Conservation (phyloP, 805 yeast species). For the Pichia manshurica region DNA sequence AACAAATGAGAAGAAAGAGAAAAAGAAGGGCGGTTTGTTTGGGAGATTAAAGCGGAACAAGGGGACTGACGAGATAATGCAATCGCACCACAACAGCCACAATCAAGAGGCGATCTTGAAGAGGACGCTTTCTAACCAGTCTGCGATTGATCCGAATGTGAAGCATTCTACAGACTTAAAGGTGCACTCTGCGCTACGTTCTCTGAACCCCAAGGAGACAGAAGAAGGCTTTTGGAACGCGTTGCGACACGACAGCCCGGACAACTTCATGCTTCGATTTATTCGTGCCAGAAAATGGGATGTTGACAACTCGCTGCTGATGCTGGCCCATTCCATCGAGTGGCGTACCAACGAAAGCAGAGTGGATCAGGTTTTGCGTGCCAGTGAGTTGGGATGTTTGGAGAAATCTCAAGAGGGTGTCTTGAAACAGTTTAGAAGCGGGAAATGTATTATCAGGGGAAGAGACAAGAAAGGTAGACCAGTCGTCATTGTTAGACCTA, state of each 20-base stretch:
- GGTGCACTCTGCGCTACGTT: slow-evolving; percentile 46
- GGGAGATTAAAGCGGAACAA: slow-evolving; percentile 27
- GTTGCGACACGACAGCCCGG: slow-evolving; percentile 75
- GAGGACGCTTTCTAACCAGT: slow-evolving; percentile 20
- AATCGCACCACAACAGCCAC: not conserved
- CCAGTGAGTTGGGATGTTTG: slow-evolving; percentile 65
- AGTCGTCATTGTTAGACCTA: slow-evolving; percentile 73
- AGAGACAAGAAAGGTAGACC: slow-evolving; percentile 71
- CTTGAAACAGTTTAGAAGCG: slow-evolving; percentile 50
- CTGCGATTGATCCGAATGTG: slow-evolving; percentile 26
- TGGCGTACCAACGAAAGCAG: slow-evolving; percentile 67
- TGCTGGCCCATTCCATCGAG: slow-evolving; percentile 65
- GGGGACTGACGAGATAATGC: slow-evolving; percentile 7
- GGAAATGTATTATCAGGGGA: slow-evolving; percentile 74
- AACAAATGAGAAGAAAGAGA: slow-evolving; percentile 14
- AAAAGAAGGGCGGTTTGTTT: slow-evolving; percentile 31
- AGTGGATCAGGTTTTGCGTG: slow-evolving; percentile 55
- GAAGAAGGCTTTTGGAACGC: slow-evolving; percentile 52
- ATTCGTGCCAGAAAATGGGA: slow-evolving; percentile 86
- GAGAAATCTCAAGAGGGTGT: slow-evolving; percentile 40
- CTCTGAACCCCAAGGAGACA: slow-evolving; percentile 45
- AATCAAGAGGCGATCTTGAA: slow-evolving; percentile 9
- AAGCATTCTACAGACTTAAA: slow-evolving; percentile 29
- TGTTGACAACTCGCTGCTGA: slow-evolving; percentile 56
- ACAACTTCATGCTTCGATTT: slow-evolving; percentile 68